Evolutionary conservation across 495 filamentous ascomycete genomes (phyloP), one percentile per base, ranked within the genome.

Genomic region (Penicillium ochrochloron): DNA sequence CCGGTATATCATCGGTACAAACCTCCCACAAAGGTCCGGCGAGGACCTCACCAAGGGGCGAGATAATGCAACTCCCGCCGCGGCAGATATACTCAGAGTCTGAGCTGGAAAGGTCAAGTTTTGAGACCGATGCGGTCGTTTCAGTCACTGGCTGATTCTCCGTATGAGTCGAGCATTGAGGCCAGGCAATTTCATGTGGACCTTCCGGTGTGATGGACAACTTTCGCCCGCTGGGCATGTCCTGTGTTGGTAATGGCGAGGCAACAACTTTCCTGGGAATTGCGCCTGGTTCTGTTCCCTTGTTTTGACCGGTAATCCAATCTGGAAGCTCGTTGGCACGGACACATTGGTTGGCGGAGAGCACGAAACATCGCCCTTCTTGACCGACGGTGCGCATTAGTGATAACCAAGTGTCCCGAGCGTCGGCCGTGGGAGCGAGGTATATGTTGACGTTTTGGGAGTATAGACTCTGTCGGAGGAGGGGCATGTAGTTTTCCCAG

Each of bases 401-500:
- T 1, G 89, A 79, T 15, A 91, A 75, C 94, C 94, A 98, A 1
- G 92, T 88, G 69, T 94, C 90, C 42, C 94, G 84, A 23, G 81
- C 85, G 75, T 98, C 94, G 10, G 94, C 94, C 2, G 94, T 97
- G 0, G 94, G 94, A 0, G 94, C 93, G 17, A 97, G 87, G 69
- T 96, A 98, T 23, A 98, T 80, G 71, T 94, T 96, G 61, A 97
- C 90, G 71, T 97, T 96, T 75, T 97, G 94, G 2, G 86, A 83
- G 70, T 98, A 98, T 19, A 98, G 82, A 23, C 88, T 85, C 57
- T 92, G 83, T 10, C 90, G 81, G 1, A 98, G 83, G 21, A 97
- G 78, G 0, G 94, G 94, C 94, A 98, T 98, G 72, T 92, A 96
- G 66, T 92, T 97, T 76, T 98, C 94, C 94, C 94, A 98, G 80